Base-by-base conservation (phyloP, 805 yeast species). In the Metschnikowia hibisci region DNA sequence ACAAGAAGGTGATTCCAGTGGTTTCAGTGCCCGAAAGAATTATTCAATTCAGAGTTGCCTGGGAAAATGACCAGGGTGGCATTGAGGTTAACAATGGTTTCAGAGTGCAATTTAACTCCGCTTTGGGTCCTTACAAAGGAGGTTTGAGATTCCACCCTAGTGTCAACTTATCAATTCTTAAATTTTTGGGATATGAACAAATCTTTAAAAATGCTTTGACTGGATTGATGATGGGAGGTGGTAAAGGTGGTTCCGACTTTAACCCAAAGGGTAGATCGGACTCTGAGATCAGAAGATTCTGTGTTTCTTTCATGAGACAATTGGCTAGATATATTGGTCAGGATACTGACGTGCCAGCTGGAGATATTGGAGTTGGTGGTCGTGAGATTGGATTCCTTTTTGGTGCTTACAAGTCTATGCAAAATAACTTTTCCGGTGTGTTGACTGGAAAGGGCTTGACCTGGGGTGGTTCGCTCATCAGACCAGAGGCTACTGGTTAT, bases 401-500 rank as follows among this genome's bases (percentile, higher is more conserved):
- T 60, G 99, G 99, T 73, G 96, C 96, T 57, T 91, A 87, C 89
- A 88, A 89, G 80, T 76, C 78, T 60, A 77, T 78, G 81, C 84
- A 79, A 72, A 91, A 91, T 83, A 77, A 82, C 64, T 91, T 89
- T 84, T 91, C 91, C 69, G 98, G 98, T 79, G 95, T 91, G 41
- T 78, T 91, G 60, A 91, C 99, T 66, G 99, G 99, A 73, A 91
- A 91, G 78, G 97, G 97, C 63, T 78, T 90, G 63, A 74, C 84
- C 67, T 93, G 97, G 96, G 99, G 99, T 80, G 99, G 98, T 62
- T 91, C 98, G 61, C 78, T 91, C 67, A 90, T 91, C 74, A 86
- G 99, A 74, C 96, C 98, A 55, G 99, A 91, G 81, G 99, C 99
- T 54, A 91, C 99, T 51, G 99, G 99, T 71, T 91, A 83, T 78